Conservation (phyloP, 176 grass and related monocot genomes). For the Eremochloa ophiuroides region DNA sequence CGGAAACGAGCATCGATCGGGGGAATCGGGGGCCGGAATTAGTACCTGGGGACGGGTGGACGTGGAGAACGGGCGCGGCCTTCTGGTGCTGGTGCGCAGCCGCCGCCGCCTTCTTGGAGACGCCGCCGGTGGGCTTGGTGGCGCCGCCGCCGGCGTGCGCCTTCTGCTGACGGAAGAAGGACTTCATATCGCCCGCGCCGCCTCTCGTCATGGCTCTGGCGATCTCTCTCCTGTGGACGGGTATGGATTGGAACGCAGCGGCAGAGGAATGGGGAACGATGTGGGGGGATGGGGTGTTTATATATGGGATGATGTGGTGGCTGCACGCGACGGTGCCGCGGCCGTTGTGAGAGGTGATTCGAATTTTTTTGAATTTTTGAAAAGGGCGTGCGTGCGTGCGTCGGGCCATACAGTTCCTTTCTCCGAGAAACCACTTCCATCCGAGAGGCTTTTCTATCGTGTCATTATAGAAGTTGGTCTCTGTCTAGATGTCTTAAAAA, state of each 20-base stretch:
- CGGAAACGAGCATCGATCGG: background rate
- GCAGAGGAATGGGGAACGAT: too few relatives aligned
- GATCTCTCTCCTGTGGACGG: background rate
- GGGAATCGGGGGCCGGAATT: background rate
- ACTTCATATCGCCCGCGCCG: conserved; percentile 35
- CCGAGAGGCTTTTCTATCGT: too few relatives aligned
- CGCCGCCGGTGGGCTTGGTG: conserved; percentile 36
- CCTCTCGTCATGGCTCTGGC: conserved; percentile 30
- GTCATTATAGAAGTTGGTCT: too few relatives aligned
- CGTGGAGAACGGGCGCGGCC: background rate
- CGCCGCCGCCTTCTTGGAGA: conserved; percentile 34
- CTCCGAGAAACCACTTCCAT: background rate
- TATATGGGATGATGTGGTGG: conserved; percentile 2
- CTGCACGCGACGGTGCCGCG: background rate
- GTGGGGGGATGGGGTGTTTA: too few relatives aligned
- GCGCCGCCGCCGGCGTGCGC: background rate
- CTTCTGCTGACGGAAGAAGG: conserved; percentile 75
- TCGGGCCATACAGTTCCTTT: background rate
- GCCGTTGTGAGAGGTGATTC: conserved; percentile 3
- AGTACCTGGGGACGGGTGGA: background rate
- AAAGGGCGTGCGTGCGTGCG: background rate
- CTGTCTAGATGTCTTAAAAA: too few relatives aligned
- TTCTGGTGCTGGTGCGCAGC: background rate
- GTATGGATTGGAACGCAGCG: too few relatives aligned
- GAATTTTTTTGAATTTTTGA: conserved; percentile 43